Evolutionary conservation across 257 asterid species (phyloP), one percentile per base, ranked within the genome.

Genomic region (Ehretia macrophylla): DNA sequence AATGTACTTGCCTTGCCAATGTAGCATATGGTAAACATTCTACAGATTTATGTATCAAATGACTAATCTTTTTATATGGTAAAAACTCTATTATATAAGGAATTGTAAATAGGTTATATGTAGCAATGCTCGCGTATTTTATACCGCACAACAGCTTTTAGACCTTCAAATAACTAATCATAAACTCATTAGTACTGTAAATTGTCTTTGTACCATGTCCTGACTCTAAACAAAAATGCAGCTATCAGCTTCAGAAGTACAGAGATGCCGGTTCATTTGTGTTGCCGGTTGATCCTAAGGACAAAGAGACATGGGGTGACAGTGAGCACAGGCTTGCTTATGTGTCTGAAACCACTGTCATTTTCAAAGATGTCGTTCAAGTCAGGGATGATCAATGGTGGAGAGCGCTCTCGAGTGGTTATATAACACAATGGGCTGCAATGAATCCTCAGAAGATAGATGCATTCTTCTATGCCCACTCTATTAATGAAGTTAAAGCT

Each of bases 301-400:
- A 92, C 74, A 88, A 81, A 54, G 99, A 92, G 72, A 86, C 99
- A 6, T 92, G 99, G 99, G 99, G 99, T 0, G 99, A 92, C 32
- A 88, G 97, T 40, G 96, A 92, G 50, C 99, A 92, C 51, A 63
- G 99, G 56, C 77, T 92, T 0, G 99, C 99, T 12, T 88, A 92
- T 59, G 91, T 92, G 4, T 83, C 99, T 0, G 97, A 92, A 66
- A 92, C 99, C 14, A 92, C 99, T 0, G 97, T 84, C 6, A 92
- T 92, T 38, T 92, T 88, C 94, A 92, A 88, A 66, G 94, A 80
- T 58, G 73, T 79, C 0, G 97, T 92, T 51, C 97, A 84, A 75
- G 94, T 83, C 20, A 69, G 99, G 27, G 97, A 92, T 59, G 87
- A 88, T 27, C 99, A 88, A 46, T 92, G 99, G 99, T 92, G 99